Base-by-base conservation (phyloP, 2,329 filamentous ascomycete genomes). In the Paramyrothecium roridum region DNA sequence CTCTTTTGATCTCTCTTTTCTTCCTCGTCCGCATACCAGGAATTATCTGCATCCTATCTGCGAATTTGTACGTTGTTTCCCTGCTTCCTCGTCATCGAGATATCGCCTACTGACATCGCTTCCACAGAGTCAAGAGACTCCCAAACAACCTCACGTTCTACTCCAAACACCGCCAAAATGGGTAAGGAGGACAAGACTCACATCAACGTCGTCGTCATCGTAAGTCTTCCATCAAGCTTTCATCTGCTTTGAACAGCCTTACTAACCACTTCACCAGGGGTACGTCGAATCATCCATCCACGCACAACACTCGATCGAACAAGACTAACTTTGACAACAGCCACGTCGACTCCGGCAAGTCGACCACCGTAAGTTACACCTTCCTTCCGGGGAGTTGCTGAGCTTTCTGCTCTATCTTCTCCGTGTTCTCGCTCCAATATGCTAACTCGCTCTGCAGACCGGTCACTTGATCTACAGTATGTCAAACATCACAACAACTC, bases 261-360 rank as follows among this genome's bases (percentile, higher is more conserved):
- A 10, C 26, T 30, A 30, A 30, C 26, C 26, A 30, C 26, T 30
- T 30, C 26, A 6, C 26, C 26, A 30, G 26, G 26, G 26, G 26
- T 30, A 30, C 10, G 26, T 30, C 26, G 26, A 30, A 30, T 10
- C 26, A 30, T 10, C 10, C 26, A 6, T 4, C 10, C 26, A 30
- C 10, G 26, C 4, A 30, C 26, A 30, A 6, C 26, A 10, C 6
- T 30, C 26, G 26, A 10, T 30, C 26, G 26, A 30, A 30, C 26
- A 30, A 4, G 4, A 10, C 26, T 30, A 30, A 30, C 26, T 6
- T 4, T 10, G n/a, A 30, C 10, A 30, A 65, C 63, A 75, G 93
- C 86, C 93, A 96, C 88, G 93, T 96, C 91, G 92, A 96, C 83
- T 96, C 92, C 80, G 93, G 93, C 84, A 97, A 97, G 89, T 96